Evolutionary conservation across 1,284 basidiomycete species (phyloP).

Genomic region (Polyporus tsugae): DNA sequence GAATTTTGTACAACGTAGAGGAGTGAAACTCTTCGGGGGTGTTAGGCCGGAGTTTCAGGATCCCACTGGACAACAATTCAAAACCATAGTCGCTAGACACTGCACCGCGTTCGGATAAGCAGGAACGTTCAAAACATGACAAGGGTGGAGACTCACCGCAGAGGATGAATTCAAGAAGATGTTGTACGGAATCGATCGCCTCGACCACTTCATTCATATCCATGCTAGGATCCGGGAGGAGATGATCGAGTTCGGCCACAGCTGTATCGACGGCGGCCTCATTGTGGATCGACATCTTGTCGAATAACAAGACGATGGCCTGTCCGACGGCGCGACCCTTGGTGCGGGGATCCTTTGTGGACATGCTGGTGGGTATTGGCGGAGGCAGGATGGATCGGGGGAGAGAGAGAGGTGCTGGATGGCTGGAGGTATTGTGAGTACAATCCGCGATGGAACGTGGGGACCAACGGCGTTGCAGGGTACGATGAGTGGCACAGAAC

Average conservation of each 20-base stretch:
- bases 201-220: neutral
- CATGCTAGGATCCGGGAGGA: neutral
- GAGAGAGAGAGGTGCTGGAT: too few relatives aligned
- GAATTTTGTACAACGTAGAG: conserved; percentile 44
- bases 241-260: neutral
- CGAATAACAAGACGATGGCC: neutral
- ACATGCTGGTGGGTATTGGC: neutral
- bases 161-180: neutral
- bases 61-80: neutral
- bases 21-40: conserved; percentile 6
- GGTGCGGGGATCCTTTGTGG: neutral
- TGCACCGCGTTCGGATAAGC: neutral
- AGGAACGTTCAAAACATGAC: neutral
- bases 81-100: neutral
- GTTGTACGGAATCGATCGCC: neutral
- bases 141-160: neutral
- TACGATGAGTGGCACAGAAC: too few relatives aligned
- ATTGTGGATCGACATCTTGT: neutral
- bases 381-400: too few relatives aligned
- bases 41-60: neutral
- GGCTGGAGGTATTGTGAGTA: too few relatives aligned
- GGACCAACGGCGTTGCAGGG: too few relatives aligned
- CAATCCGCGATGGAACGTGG: too few relatives aligned
- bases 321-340: neutral
- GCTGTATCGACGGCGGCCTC: neutral